Percentiles rank a stretch among this genome's conserved stretches.
phyloP scores from a whole-genome alignment of 2,329 filamentous ascomycete genomes.

The Anthostomella pinea region DNA sequence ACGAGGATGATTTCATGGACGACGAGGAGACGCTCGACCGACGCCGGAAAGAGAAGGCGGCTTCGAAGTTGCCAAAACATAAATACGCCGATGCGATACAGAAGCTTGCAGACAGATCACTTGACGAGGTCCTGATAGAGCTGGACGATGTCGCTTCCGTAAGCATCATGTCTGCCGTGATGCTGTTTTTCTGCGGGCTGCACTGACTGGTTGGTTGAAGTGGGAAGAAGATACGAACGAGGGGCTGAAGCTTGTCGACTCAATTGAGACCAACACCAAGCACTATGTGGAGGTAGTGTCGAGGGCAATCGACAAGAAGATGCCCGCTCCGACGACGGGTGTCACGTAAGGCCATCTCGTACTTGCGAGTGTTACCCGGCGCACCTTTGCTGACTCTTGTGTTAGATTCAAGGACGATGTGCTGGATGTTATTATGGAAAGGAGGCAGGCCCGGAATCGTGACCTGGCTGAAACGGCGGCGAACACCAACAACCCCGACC shows the following conservation, averaged over 20 bases:
- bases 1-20: constrained; percentile 93
- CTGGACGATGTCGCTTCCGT: constrained; percentile 81
- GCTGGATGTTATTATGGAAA: constrained; percentile 92
- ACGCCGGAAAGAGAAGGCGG: constrained; percentile 48
- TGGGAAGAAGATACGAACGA: constrained; percentile 73
- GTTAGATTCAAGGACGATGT: constrained; percentile 95
- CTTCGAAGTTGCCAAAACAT: constrained; percentile 58
- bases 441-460: constrained; percentile 82
- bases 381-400: constrained; percentile 26
- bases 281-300: constrained; percentile 94
- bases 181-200: too few species aligned
- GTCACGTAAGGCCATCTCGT: constrained; percentile 62
- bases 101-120: constrained; percentile 76
- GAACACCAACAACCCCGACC: constrained; percentile 59
- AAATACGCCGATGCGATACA: constrained; percentile 91
- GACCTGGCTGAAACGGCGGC: constrained; percentile 67
- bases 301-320: constrained; percentile 78
- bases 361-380: background rate
- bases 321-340: constrained; percentile 76
- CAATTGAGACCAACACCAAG: constrained; percentile 85
- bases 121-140: constrained; percentile 78
- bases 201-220: too few species aligned
- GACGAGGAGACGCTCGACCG: constrained; percentile 61
- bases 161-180: constrained; percentile 35
- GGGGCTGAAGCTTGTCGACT: constrained; percentile 72